Base-by-base conservation (phyloP, 768 basidiomycete genomes). In the Lentinula detonsa region DNA sequence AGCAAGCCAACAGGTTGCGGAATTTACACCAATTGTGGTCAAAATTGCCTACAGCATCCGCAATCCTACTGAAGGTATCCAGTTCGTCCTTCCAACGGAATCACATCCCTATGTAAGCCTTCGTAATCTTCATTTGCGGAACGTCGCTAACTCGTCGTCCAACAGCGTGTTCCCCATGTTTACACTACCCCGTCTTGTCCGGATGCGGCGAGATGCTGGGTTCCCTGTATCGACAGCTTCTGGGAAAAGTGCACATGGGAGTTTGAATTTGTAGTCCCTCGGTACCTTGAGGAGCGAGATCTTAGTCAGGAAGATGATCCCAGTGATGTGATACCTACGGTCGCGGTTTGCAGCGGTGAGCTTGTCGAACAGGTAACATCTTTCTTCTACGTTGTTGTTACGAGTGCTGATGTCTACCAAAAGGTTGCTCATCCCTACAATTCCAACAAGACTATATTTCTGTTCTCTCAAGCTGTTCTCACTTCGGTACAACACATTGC, bases 211-310 rank as follows among this genome's bases (percentile, higher is more conserved):
- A 81, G 97, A 68, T 95, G 93, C 67, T 99, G 97, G 97, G 88
- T 98, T n/a, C 97, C 97, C 13, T 99, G 97, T 68, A 74, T 98
- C 18, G 97, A 99, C 72, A 91, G 85, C 66, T 74, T 94, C 21
- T 96, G 94, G 92, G 95, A 97, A 73, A 88, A 93, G 67, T 97
- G 92, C 66, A 95, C 96, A 6, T 99, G 97, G 97, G 97, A 99
- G 68, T 90, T 98, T 61, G 93, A 98, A 72, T 93, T 97, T 71
- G 85, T 97, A 55, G 95, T 97, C 37, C 95, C 95, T 54, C 81
- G 88, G 65, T 88, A 85, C 68, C 75, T 92, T 13, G 88, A 93
- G 70, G 90, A 90, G 63, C 78, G 75, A 10, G 80, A 82, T 63
- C 62, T 70, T 54, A 57, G 75, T 70, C 78, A 82, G 9, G 80